Conservation (phyloP, 2,329 filamentous ascomycete species). For the Lasiodiplodia sp. region DNA sequence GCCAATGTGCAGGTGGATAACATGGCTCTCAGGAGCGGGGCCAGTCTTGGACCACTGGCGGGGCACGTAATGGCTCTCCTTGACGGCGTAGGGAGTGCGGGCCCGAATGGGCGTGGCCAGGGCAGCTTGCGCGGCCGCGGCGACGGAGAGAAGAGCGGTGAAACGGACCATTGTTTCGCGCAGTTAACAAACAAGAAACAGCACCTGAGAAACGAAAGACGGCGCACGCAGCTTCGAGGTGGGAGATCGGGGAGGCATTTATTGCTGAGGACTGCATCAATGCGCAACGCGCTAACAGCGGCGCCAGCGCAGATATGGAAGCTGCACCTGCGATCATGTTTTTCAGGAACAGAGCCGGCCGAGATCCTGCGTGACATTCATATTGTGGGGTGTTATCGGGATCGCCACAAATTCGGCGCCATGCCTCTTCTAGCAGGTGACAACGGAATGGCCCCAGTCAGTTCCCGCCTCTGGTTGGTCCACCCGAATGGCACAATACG, state of each 20-base stretch:
- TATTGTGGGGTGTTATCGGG: background rate
- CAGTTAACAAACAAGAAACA: background rate
- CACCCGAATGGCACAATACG: constrained; percentile 2
- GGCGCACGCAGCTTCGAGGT: background rate
- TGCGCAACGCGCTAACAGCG: background rate
- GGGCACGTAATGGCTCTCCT: constrained; percentile 63
- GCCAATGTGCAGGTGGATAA: constrained; percentile 60
- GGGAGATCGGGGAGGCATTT: background rate
- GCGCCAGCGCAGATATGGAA: background rate
- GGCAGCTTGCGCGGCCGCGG: constrained; percentile 39
- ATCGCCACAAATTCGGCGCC: background rate
- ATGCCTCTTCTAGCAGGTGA: background rate
- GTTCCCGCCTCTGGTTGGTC: background rate
- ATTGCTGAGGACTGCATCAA: background rate
- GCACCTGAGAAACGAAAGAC: background rate
- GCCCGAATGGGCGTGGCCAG: constrained; percentile 45
- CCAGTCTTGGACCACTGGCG: constrained; percentile 58
- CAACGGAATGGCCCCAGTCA: background rate
- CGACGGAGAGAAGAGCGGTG: constrained; percentile 37
- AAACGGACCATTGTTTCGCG: constrained; percentile 6
- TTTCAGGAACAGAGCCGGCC: background rate
- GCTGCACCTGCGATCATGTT: background rate
- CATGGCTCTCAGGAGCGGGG: constrained; percentile 56
- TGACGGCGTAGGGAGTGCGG: constrained; percentile 58
- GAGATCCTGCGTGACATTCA: background rate